These are phyloP conservation scores for Telfairia occidentalis DNA, from an alignment of 331 rosid genomes.

Conservation along the genomic window DNA sequence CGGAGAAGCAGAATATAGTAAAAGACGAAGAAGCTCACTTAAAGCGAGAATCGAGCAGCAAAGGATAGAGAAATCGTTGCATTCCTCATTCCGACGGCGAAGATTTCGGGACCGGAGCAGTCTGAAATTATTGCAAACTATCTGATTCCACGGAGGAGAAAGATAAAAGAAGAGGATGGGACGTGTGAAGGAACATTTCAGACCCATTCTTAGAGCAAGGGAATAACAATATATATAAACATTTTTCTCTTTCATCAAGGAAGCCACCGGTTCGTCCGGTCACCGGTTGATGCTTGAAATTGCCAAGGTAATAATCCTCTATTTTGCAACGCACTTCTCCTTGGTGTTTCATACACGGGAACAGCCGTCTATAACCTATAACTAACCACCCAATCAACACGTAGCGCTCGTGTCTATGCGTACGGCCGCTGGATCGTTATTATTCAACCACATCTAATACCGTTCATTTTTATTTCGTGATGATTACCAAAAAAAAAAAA, in stretches of 20 bases:
- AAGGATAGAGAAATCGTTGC: constrained; percentile 10
- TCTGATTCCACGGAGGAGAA: constrained; percentile 20
- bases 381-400: constrained; percentile 5
- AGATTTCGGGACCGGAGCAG: constrained; percentile 16
- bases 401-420: background rate
- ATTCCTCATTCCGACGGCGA: constrained; percentile 23
- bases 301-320: constrained; percentile 18
- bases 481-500: background rate
- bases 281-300: constrained; percentile 27
- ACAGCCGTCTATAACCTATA: constrained; percentile 30
- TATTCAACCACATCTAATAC: background rate
- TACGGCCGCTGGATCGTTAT: background rate
- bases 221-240: constrained; percentile 34
- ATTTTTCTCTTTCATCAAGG: constrained; percentile 33
- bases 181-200: constrained; percentile 38
- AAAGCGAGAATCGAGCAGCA: constrained; percentile 2
- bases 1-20: constrained; percentile 18
- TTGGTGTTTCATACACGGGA: constrained; percentile 23
- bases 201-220: constrained; percentile 43
- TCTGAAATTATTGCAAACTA: constrained; percentile 28
- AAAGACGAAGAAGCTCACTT: constrained; percentile 8
- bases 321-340: background rate
- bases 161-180: constrained; percentile 30
- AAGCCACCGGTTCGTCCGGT: constrained; percentile 42
- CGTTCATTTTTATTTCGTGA: background rate